Evolutionary conservation across 1,139 yeast species (phyloP).

Genomic region (Casaregolazyma suthepensis): DNA sequence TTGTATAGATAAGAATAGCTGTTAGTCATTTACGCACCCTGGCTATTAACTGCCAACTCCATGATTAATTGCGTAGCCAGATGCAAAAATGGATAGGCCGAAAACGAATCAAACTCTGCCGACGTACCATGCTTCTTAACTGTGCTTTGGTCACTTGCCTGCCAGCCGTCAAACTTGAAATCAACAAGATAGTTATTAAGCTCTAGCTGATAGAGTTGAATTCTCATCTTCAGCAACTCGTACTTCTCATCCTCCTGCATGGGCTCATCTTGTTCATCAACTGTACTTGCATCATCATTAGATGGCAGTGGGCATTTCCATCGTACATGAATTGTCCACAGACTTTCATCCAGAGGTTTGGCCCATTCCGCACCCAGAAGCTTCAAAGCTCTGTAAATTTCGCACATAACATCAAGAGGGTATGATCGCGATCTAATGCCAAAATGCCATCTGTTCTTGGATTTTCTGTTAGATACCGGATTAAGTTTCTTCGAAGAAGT

Average conservation of each 20-base stretch:
- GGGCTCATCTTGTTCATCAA: slow-evolving; percentile 5
- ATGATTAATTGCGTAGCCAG: slow-evolving; percentile 86
- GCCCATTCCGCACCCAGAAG: slow-evolving; percentile 98
- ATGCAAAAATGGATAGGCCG: slow-evolving; percentile 93
- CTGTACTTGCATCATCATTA: slow-evolving; percentile 18
- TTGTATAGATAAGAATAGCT: background rate
- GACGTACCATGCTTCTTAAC: slow-evolving; percentile 35
- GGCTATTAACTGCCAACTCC: slow-evolving; percentile 91
- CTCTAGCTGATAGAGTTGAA: slow-evolving; percentile 90
- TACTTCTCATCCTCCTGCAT: slow-evolving; percentile 36
- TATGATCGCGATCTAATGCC: slow-evolving; percentile 95
- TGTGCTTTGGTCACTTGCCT: slow-evolving; percentile 33
- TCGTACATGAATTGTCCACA: slow-evolving; percentile 96
- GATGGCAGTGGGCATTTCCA: slow-evolving; percentile 69
- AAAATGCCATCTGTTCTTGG: slow-evolving; percentile 97
- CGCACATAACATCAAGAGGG: slow-evolving; percentile 98
- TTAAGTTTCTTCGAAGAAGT: slow-evolving; percentile 48
- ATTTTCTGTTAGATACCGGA: slow-evolving; percentile 74
- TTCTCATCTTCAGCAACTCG: slow-evolving; percentile 95
- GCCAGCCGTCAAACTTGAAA: slow-evolving; percentile 98
- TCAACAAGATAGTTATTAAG: slow-evolving; percentile 95
- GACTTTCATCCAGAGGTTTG: slow-evolving; percentile 74
- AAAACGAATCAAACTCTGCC: slow-evolving; percentile 52
- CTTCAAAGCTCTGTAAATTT: slow-evolving; percentile 87
- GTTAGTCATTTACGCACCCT: slow-evolving; percentile 24